A percentile compares a stretch with the other conserved stretches of the same genome.
Evolutionary conservation across 176 grass and related monocot genomes (phyloP).

Genomic region (Guadua angustifolia): DNA sequence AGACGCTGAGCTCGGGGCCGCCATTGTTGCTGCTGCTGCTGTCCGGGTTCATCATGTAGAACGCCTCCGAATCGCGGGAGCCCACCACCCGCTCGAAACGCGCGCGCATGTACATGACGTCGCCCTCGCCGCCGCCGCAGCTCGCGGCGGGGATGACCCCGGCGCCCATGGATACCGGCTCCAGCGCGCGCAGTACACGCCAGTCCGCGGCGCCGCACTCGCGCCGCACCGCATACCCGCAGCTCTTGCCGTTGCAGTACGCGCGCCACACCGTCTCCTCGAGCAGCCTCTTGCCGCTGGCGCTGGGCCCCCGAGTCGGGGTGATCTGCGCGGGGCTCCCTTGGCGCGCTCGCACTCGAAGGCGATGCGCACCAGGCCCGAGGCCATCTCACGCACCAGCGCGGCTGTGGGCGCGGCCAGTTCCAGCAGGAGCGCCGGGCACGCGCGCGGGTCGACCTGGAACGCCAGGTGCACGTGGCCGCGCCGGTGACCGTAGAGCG

Average conservation of each 20-base stretch:
- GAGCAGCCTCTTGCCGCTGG: conserved; percentile 45
- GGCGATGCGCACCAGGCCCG: conserved; percentile 86
- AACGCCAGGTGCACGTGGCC: conserved; percentile 80
- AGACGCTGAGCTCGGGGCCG: conserved; percentile 88
- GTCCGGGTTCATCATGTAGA: conserved; percentile 99
- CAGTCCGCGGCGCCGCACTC: conserved; percentile 69
- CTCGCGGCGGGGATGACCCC: conserved; percentile 72
- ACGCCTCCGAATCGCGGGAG: conserved; percentile 85
- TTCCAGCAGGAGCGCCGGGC: conserved; percentile 75
- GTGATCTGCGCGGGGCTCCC: neutral
- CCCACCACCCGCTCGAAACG: conserved; percentile 88
- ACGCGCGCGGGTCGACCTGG: conserved; percentile 70
- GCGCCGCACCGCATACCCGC: conserved; percentile 80
- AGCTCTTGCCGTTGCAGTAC: conserved; percentile 83
- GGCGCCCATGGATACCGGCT: conserved; percentile 90
- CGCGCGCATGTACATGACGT: conserved; percentile 98
- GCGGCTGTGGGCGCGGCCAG: conserved; percentile 70
- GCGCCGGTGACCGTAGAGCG: conserved; percentile 77
- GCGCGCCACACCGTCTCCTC: conserved; percentile 89
- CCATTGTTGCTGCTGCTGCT: conserved; percentile 45
- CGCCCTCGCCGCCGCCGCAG: conserved; percentile 61
- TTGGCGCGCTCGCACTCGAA: conserved; percentile 76
- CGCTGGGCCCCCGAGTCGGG: neutral
- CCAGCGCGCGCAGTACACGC: conserved; percentile 72
- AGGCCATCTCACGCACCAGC: conserved; percentile 84